Percentiles rank a stretch among this genome's conserved stretches.
phyloP scores from a whole-genome alignment of 345 rosid species.

The Rhizophora mangle region DNA sequence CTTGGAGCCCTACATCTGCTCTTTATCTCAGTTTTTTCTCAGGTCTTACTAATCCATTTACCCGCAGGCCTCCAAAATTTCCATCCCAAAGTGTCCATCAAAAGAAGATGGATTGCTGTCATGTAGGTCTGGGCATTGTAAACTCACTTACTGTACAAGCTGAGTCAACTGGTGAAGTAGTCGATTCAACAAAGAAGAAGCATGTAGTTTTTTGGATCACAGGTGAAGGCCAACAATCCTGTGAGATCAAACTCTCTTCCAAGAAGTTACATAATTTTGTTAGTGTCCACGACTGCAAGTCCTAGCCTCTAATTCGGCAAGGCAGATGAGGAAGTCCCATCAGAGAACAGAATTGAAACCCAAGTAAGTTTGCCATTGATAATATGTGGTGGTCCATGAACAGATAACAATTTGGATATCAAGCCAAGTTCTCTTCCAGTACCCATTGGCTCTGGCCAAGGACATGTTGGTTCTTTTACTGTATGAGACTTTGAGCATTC shows the following conservation, averaged over 20 bases:
- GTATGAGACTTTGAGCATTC: conserved; percentile 51
- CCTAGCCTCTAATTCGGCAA: conserved; percentile 12
- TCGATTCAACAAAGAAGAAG: conserved; percentile 33
- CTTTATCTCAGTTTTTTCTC: conserved; percentile 50
- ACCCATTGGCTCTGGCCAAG: conserved; percentile 33
- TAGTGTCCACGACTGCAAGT: conserved; percentile 17
- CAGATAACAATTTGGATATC: conserved; percentile 21
- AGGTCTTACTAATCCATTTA: conserved; percentile 46
- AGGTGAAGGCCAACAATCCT: conserved; percentile 37
- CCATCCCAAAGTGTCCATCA: conserved; percentile 23
- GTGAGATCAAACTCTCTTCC: conserved; percentile 45
- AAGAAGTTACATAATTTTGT: conserved; percentile 30
- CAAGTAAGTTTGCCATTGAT: conserved; percentile 26
- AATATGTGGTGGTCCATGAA: conserved; percentile 23
- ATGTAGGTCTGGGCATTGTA: conserved; percentile 59
- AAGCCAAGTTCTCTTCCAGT: conserved; percentile 42
- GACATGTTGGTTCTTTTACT: conserved; percentile 37
- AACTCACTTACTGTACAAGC: conserved; percentile 36
- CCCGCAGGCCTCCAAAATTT: conserved; percentile 36
- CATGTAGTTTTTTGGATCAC: conserved; percentile 46
- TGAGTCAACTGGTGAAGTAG: conserved; percentile 26
- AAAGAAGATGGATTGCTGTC: conserved; percentile 42
- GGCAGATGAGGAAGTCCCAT: conserved; percentile 13
- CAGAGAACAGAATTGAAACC: conserved; percentile 17
- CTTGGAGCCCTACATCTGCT: conserved; percentile 61